Conservation (phyloP, 73 alveolate species). For the Uronychia setigera region DNA sequence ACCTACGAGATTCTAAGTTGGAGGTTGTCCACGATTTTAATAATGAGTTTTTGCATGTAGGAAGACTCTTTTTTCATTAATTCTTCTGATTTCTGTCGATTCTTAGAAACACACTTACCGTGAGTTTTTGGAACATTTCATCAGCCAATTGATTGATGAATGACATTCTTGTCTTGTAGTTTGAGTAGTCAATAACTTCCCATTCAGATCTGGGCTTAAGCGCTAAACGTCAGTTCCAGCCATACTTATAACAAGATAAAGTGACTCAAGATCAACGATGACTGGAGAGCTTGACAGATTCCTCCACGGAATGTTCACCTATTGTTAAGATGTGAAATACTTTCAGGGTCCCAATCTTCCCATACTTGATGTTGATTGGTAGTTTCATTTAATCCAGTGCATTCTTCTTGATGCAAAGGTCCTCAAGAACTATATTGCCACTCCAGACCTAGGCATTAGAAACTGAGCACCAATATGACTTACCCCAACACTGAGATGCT, state of each 20-base stretch:
- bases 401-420: conserved; percentile 37
- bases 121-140: conserved; percentile 3
- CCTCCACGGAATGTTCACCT: conserved; percentile 57
- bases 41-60: conserved; percentile 35
- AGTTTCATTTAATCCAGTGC: conserved; percentile 35
- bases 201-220: conserved; percentile 44
- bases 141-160: conserved; percentile 19
- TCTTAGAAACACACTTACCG: conserved; percentile 2
- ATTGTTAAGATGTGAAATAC: background rate
- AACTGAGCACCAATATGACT: background rate
- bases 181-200: conserved; percentile 53
- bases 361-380: conserved; percentile 46
- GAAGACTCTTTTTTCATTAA: conserved; percentile 45
- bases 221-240: background rate
- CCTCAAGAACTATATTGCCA: conserved; percentile 57
- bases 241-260: conserved; percentile 47
- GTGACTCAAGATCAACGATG: conserved; percentile 28
- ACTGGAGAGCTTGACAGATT: conserved; percentile 48
- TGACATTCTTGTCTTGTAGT: conserved; percentile 19
- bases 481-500: conserved; percentile 51
- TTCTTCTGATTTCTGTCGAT: conserved; percentile 29
- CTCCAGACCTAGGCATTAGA: conserved; percentile 54
- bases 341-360: conserved; percentile 48
- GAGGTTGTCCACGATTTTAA: conserved; percentile 57
- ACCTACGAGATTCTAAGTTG: conserved; percentile 44